These are phyloP conservation scores for Aureobasidium sp. DNA, from an alignment of 2,329 filamentous ascomycete species.

Conservation along the genomic window DNA sequence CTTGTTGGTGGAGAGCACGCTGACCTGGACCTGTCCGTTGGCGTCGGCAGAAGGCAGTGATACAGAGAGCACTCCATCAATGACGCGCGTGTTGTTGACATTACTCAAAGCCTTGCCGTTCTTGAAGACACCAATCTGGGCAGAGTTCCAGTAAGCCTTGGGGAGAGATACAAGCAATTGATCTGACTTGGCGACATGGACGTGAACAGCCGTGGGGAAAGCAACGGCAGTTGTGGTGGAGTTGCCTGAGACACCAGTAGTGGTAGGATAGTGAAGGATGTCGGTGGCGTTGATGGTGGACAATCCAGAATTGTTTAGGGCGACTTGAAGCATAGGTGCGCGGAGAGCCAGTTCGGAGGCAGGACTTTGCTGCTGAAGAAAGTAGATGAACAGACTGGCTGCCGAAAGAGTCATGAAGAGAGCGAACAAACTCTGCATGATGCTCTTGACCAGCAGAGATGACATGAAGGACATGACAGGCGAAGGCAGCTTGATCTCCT, in stretches of 20 bases:
- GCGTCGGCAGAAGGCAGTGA: slow-evolving; percentile 8
- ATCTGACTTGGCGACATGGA: slow-evolving; percentile 10
- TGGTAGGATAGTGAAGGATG: slow-evolving; percentile 10
- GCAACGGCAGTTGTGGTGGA: background rate
- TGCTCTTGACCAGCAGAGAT: background rate
- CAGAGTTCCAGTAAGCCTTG: slow-evolving; percentile 5
- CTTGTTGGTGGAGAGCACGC: background rate
- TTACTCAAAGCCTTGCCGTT: slow-evolving; percentile 1
- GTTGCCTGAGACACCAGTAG: background rate
- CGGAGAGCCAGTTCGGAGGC: background rate
- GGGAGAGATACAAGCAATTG: slow-evolving; percentile 14
- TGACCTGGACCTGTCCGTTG: slow-evolving; percentile 10
- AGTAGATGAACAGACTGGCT: background rate
- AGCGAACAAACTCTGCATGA: background rate
- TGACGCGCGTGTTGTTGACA: slow-evolving; percentile 8
- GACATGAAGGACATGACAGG: background rate
- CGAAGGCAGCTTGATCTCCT: background rate
- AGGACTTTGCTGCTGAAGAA: background rate
- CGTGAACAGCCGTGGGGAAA: slow-evolving; percentile 6
- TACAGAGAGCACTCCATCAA: slow-evolving; percentile 6
- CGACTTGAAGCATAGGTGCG: background rate
- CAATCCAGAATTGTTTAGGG: slow-evolving; percentile 5
- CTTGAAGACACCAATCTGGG: slow-evolving; percentile 1
- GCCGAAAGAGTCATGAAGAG: background rate
- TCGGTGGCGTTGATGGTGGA: slow-evolving; percentile 4